These are phyloP conservation scores for Dothistroma pini DNA, from an alignment of 2,329 filamentous ascomycete species.

Conservation along the genomic window DNA sequence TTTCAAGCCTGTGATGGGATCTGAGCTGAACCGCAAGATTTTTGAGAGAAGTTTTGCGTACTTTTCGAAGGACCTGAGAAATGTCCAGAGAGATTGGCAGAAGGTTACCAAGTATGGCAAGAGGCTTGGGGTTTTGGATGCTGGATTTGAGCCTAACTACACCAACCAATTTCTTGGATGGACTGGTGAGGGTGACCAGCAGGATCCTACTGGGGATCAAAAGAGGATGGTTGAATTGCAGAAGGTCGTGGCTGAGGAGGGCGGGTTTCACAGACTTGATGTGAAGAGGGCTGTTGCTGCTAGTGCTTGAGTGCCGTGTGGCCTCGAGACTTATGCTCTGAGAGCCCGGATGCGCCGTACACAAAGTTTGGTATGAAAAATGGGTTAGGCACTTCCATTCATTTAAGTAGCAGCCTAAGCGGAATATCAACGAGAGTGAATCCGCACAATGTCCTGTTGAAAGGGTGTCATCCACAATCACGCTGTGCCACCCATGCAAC, in stretches of 20 bases:
- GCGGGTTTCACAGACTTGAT: conserved; percentile 59
- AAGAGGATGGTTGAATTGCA: conserved; percentile 69
- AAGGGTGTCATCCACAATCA: conserved; percentile 8
- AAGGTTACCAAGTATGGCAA: conserved; percentile 77
- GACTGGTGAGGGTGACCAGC: conserved; percentile 60
- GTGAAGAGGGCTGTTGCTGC: conserved; percentile 22
- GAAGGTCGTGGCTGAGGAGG: conserved; percentile 60
- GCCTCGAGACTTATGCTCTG: not conserved
- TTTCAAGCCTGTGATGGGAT: conserved; percentile 68
- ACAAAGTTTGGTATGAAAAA: not conserved
- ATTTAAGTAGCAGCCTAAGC: conserved; percentile 15
- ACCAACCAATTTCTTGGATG: conserved; percentile 67
- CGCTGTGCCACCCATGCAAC: not conserved
- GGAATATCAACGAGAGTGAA: not conserved
- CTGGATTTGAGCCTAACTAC: conserved; percentile 66
- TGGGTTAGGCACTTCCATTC: conserved; percentile 14
- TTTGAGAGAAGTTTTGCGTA: conserved; percentile 76
- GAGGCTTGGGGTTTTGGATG: conserved; percentile 64
- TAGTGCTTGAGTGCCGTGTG: conserved; percentile 10
- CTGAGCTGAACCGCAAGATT: conserved; percentile 69
- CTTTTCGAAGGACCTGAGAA: conserved; percentile 71
- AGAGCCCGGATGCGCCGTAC: not conserved
- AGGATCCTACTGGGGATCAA: conserved; percentile 68
- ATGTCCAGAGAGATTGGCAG: conserved; percentile 69
- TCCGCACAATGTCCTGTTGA: conserved; percentile 14